Evolutionary conservation across 129 eudicot species (phyloP).

Genomic region (Lonicera japonica): DNA sequence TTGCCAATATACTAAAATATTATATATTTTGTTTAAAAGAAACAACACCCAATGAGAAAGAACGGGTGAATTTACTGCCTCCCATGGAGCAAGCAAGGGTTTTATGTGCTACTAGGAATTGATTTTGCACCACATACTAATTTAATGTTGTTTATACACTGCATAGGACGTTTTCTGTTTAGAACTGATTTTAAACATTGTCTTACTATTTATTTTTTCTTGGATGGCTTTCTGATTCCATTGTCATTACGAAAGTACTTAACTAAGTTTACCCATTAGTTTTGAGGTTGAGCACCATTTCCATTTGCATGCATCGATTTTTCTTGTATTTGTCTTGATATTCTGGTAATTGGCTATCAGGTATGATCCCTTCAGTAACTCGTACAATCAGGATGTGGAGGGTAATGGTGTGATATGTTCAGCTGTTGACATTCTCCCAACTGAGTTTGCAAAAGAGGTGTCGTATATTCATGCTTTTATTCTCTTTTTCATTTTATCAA

Average conservation of each 20-base stretch:
- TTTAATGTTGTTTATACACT: no score
- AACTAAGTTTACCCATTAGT: no score
- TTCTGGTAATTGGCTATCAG: conserved; percentile 25
- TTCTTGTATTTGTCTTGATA: conserved; percentile 7
- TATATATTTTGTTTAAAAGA: no score
- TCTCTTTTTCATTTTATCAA: neutral
- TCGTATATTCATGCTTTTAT: neutral
- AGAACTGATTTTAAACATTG: neutral
- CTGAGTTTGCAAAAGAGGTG: conserved; percentile 82
- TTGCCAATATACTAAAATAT: no score
- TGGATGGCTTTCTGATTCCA: neutral
- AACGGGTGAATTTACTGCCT: no score
- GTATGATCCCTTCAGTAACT: conserved; percentile 48
- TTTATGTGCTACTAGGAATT: no score
- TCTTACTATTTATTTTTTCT: neutral
- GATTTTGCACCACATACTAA: no score
- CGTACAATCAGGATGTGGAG: conserved; percentile 54
- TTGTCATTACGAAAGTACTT: no score
- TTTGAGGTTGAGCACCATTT: no score
- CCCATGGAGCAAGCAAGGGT: no score
- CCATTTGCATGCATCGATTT: conserved; percentile 1
- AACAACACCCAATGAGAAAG: no score
- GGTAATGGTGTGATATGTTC: conserved; percentile 64
- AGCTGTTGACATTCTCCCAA: conserved; percentile 70
- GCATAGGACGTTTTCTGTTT: neutral